A percentile compares a stretch with the other conserved stretches of the same genome.
phyloP scores from a whole-genome alignment of 768 basidiomycete species.

The Kockovaella imperatae region DNA sequence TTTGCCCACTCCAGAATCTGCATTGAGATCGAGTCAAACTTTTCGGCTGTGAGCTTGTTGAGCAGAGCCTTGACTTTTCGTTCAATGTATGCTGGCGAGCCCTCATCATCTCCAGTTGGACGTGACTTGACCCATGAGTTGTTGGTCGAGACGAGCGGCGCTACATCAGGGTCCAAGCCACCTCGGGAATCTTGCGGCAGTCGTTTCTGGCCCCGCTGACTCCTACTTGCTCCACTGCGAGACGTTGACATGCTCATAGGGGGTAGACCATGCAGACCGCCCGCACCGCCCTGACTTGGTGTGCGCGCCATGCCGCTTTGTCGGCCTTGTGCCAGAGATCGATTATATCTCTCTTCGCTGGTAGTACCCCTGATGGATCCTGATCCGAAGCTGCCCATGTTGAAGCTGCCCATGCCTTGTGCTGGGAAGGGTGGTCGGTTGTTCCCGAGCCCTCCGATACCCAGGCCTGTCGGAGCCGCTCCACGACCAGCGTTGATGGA shows the following conservation, averaged over 20 bases:
- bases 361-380: conserved; percentile 27
- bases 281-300: conserved; percentile 49
- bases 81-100: conserved; percentile 78
- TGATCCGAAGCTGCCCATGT: conserved; percentile 30
- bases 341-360: conserved; percentile 24
- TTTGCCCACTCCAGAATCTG: conserved; percentile 95
- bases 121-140: conserved; percentile 66
- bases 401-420: conserved; percentile 40
- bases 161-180: conserved; percentile 55
- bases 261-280: conserved; percentile 26
- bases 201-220: conserved; percentile 78
- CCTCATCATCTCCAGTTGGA: conserved; percentile 50
- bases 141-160: conserved; percentile 65
- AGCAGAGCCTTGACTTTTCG: conserved; percentile 85
- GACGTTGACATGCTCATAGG: conserved; percentile 23
- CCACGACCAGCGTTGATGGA: conserved; percentile 17
- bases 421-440: conserved; percentile 21
- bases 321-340: conserved; percentile 12
- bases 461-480: conserved; percentile 51
- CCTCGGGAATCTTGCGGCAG: conserved; percentile 48
- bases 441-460: conserved; percentile 46
- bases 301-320: conserved; percentile 57
- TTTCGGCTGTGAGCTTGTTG: conserved; percentile 95
- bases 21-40: conserved; percentile 88
- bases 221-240: conserved; percentile 57